A percentile compares a stretch with the other conserved stretches of the same genome.
phyloP scores from a whole-genome alignment of 495 filamentous ascomycete genomes.

The Xylaria castorea region DNA sequence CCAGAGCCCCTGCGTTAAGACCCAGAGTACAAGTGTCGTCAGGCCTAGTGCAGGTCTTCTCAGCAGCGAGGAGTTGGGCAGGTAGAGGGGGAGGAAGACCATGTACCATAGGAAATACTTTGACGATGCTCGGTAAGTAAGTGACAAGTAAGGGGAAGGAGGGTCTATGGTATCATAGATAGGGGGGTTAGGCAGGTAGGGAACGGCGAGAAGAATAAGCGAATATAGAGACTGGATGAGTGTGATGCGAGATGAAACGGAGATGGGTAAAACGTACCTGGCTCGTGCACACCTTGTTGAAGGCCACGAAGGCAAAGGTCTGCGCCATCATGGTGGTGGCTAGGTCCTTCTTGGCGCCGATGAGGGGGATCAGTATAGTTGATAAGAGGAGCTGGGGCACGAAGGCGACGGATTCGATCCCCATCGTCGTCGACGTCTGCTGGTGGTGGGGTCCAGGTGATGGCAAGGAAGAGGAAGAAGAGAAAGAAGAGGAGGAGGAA shows the following conservation, averaged over 20 bases:
- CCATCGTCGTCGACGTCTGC: constrained; percentile 2
- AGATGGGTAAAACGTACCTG: constrained; percentile 77
- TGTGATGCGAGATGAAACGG: not conserved
- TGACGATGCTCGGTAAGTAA: not conserved
- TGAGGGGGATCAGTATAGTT: constrained; percentile 75
- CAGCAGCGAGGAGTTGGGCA: constrained; percentile 78
- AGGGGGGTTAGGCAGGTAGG: not conserved
- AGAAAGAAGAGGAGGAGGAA: constrained; percentile 60
- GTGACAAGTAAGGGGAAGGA: not conserved
- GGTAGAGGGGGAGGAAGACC: constrained; percentile 88
- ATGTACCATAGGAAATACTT: constrained; percentile 99
- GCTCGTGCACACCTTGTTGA: constrained; percentile 98
- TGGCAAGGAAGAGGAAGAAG: constrained; percentile 24
- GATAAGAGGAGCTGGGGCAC: constrained; percentile 83
- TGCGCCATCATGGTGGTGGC: constrained; percentile 94
- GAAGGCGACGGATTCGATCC: constrained; percentile 83
- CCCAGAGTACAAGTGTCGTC: constrained; percentile 70
- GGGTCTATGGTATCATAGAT: not conserved
- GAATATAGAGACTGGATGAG: not conserved
- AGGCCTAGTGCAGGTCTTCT: constrained; percentile 64
- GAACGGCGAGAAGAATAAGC: not conserved
- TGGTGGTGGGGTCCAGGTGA: not conserved
- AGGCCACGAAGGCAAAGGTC: constrained; percentile 95
- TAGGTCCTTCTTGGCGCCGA: constrained; percentile 82
- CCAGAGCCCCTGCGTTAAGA: constrained; percentile 77